Conservation (phyloP, 2,329 filamentous ascomycete species). For the Aureobasidium pullulans region DNA sequence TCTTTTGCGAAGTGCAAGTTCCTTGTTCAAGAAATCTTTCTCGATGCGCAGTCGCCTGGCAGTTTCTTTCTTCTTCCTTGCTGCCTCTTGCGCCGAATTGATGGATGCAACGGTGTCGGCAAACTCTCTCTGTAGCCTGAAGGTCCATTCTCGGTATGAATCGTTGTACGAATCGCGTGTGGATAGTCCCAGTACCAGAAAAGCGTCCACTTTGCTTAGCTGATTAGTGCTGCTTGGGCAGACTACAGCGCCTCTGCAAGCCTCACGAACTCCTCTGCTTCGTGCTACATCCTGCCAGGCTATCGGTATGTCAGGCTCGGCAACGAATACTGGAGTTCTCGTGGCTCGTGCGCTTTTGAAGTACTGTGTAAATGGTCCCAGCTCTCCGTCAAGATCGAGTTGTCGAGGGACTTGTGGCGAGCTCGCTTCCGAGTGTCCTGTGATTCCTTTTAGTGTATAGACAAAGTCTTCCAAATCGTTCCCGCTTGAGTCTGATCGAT, state of each 20-base stretch:
- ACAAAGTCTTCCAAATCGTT: neutral
- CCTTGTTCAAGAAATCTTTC: neutral
- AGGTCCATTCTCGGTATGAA: slow-evolving; percentile 5
- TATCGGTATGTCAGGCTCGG: neutral
- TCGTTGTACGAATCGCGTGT: slow-evolving; percentile 12
- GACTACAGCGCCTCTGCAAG: neutral
- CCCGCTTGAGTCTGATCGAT: neutral
- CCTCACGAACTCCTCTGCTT: neutral
- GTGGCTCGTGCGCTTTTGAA: neutral
- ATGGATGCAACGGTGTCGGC: slow-evolving; percentile 12
- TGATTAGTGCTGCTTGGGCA: slow-evolving; percentile 11
- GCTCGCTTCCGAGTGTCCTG: neutral
- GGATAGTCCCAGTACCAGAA: slow-evolving; percentile 12
- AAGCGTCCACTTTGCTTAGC: slow-evolving; percentile 7
- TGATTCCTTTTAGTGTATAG: neutral
- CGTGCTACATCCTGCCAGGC: neutral
- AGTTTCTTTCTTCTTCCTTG: neutral
- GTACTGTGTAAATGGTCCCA: neutral
- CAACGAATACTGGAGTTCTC: neutral
- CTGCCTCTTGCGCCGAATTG: neutral
- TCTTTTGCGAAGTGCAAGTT: neutral
- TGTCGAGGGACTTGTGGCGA: neutral
- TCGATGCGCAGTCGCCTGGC: neutral
- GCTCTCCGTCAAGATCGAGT: neutral
- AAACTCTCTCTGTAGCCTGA: slow-evolving; percentile 9